phyloP scores from a whole-genome alignment of 2,329 filamentous ascomycete genomes.

The Balansia obtecta region DNA sequence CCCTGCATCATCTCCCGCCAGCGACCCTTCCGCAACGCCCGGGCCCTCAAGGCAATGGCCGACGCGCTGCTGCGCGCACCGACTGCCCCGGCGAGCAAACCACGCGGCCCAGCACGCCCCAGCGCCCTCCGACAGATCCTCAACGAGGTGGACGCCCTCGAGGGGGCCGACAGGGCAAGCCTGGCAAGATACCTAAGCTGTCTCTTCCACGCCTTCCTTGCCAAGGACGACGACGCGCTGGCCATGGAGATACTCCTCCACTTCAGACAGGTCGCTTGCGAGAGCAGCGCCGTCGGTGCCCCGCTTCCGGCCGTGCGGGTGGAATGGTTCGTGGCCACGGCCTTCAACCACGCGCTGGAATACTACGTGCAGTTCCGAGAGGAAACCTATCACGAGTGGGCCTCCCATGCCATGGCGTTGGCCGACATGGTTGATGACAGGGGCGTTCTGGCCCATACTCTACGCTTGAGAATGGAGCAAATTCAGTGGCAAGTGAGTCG shows the following conservation, averaged over 20 bases:
- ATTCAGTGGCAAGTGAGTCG: constrained; percentile 13
- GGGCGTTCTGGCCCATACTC: constrained; percentile 28
- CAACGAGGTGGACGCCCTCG: constrained; percentile 49
- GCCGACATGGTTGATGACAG: constrained; percentile 46
- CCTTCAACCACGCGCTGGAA: constrained; percentile 61
- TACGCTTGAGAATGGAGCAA: constrained; percentile 32
- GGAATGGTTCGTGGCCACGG: constrained; percentile 60
- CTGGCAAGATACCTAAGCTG: constrained; percentile 70
- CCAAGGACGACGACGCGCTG: constrained; percentile 40
- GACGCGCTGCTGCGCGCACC: constrained; percentile 48
- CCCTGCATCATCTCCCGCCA: constrained; percentile 44
- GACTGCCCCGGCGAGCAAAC: constrained; percentile 21
- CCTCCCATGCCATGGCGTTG: constrained; percentile 47
- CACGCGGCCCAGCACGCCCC: constrained; percentile 30
- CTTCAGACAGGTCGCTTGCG: constrained; percentile 38
- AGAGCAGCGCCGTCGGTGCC: constrained; percentile 29
- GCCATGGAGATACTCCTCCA: constrained; percentile 54
- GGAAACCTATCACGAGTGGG: constrained; percentile 46
- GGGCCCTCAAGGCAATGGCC: constrained; percentile 49
- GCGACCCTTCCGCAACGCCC: constrained; percentile 28
- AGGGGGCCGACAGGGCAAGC: constrained; percentile 42
- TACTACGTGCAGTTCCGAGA: constrained; percentile 45
- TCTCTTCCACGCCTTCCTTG: constrained; percentile 56
- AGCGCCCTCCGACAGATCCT: constrained; percentile 53
- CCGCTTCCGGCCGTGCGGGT: constrained; percentile 55